phyloP scores from a whole-genome alignment of 768 basidiomycete genomes.

The Suillus sp. region DNA sequence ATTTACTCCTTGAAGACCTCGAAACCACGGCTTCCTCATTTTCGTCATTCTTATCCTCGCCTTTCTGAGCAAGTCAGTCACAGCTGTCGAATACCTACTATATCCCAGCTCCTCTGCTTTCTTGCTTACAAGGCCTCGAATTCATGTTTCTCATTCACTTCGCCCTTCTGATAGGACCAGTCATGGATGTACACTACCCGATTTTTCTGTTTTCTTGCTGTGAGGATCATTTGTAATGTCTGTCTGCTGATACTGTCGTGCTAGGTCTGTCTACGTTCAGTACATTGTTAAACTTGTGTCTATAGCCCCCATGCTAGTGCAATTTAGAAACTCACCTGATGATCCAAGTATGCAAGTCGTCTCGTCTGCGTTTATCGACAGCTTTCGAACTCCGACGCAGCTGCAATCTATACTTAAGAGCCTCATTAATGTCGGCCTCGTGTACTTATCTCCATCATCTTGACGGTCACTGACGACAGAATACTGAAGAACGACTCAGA shows the following conservation, averaged over 20 bases:
- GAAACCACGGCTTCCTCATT: neutral
- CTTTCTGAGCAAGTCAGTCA: neutral
- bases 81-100: neutral
- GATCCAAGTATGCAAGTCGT: neutral
- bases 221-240: neutral
- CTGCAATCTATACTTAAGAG: neutral
- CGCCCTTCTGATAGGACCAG: neutral
- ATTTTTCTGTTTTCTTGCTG: conserved; percentile 4
- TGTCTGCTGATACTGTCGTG: neutral
- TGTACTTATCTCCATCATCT: neutral
- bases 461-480: neutral
- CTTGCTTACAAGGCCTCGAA: conserved; percentile 2
- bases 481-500: neutral
- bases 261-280: neutral
- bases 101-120: neutral
- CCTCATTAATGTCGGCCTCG: neutral
- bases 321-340: neutral
- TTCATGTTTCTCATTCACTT: neutral
- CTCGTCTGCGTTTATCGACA: neutral
- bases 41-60: neutral
- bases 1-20: neutral
- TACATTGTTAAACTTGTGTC: neutral
- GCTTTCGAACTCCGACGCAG: neutral
- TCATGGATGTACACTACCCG: neutral
- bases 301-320: neutral